These are phyloP conservation scores for Primulina huaijiensis DNA, from an alignment of 257 asterid genomes.

Conservation along the genomic window DNA sequence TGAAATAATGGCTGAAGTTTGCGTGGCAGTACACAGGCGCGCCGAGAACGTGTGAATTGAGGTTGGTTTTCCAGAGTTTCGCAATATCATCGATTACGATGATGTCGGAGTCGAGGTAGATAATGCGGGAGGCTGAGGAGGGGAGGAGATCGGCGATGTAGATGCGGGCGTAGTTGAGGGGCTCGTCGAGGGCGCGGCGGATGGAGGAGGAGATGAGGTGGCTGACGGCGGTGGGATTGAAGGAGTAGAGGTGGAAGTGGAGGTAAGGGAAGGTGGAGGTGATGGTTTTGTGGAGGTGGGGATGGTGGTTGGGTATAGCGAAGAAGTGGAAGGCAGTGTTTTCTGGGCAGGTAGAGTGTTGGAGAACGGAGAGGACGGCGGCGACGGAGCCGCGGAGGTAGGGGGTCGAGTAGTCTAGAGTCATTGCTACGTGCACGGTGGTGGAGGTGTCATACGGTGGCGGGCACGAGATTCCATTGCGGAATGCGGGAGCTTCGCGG, in stretches of 20 bases:
- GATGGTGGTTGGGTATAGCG: slow-evolving; percentile 19
- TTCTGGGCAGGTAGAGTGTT: slow-evolving; percentile 46
- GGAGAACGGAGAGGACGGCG: slow-evolving; percentile 40
- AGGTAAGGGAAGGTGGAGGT: slow-evolving; percentile 44
- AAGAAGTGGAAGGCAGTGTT: slow-evolving; percentile 41
- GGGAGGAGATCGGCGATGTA: slow-evolving; percentile 17
- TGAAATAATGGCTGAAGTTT: slow-evolving; percentile 17
- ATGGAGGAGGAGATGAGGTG: slow-evolving; percentile 38
- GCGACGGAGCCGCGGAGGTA: slow-evolving; percentile 47
- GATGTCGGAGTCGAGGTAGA: slow-evolving; percentile 16
- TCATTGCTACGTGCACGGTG: slow-evolving; percentile 36
- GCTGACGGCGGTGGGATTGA: slow-evolving; percentile 28
- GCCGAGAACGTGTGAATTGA: background rate
- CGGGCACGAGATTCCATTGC: slow-evolving; percentile 46
- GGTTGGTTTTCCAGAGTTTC: slow-evolving; percentile 1
- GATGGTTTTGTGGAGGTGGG: slow-evolving; percentile 26
- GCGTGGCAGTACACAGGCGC: slow-evolving; percentile 20
- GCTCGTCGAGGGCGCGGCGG: slow-evolving; percentile 44
- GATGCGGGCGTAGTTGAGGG: slow-evolving; percentile 30
- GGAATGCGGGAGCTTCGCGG: slow-evolving; percentile 59
- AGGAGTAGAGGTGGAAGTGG: slow-evolving; percentile 32
- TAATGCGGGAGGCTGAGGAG: slow-evolving; percentile 1
- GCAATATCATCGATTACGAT: slow-evolving; percentile 17
- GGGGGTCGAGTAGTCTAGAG: slow-evolving; percentile 29
- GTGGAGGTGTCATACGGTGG: slow-evolving; percentile 7